Evolutionary conservation across 805 yeast species (phyloP).

Genomic region (Metschnikowia aberdeeniae): DNA sequence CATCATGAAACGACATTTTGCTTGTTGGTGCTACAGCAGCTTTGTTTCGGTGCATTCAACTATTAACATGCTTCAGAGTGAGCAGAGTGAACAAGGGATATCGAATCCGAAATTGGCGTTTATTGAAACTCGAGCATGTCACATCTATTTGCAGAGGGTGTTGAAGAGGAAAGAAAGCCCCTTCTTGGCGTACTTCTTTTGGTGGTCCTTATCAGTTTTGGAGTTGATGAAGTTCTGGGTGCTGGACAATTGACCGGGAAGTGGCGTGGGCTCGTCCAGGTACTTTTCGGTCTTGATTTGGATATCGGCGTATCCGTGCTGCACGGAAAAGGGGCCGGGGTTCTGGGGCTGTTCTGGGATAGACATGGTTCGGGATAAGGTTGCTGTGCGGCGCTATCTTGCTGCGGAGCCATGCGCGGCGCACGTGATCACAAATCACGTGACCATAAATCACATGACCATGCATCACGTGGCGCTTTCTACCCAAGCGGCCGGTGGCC

Average conservation of each 20-base stretch:
- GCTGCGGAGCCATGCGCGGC: neutral
- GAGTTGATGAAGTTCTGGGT: constrained; percentile 25
- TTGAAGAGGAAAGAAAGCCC: constrained; percentile 21
- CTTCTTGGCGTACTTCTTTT: constrained; percentile 30
- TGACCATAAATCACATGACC: neutral
- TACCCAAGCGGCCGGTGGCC: no score
- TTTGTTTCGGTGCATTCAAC: no score
- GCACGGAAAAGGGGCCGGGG: constrained; percentile 24
- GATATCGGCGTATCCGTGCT: constrained; percentile 31
- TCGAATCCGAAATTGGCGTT: no score
- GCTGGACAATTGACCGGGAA: constrained; percentile 23
- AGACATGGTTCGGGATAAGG: constrained; percentile 4
- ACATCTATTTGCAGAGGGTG: constrained; percentile 18
- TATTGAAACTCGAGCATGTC: no score
- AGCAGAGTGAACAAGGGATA: neutral
- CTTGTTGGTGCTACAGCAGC: no score
- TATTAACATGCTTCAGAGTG: neutral
- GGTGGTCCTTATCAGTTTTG: constrained; percentile 29
- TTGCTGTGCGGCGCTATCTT: neutral
- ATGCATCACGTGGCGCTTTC: no score
- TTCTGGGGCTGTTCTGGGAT: constrained; percentile 31
- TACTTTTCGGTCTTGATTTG: constrained; percentile 29
- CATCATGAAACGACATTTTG: no score
- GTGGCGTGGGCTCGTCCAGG: constrained; percentile 32
- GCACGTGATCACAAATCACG: neutral